Evolutionary conservation across 1,284 basidiomycete species (phyloP).

Genomic region (Microbotryum intermedium): DNA sequence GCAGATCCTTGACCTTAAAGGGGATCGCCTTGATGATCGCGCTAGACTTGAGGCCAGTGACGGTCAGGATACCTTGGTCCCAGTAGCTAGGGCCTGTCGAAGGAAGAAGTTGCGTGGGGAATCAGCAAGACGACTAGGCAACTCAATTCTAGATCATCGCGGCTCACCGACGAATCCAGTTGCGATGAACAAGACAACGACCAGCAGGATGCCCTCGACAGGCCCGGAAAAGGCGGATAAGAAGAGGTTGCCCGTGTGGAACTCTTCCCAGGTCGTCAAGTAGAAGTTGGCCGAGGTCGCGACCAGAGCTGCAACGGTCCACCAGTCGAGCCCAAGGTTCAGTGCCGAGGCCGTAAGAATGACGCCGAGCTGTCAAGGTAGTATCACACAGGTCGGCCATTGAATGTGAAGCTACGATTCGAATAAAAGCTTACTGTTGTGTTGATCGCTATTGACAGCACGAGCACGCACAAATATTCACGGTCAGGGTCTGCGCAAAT

Average conservation of each 20-base stretch:
- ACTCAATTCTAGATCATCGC: too few species aligned
- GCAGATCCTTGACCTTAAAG: conserved; percentile 46
- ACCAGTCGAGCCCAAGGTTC: conserved; percentile 87
- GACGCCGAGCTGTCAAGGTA: conserved; percentile 52
- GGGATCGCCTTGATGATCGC: conserved; percentile 29
- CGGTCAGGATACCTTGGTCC: conserved; percentile 62
- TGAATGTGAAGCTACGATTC: not conserved
- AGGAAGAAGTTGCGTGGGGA: too few species aligned
- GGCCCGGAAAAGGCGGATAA: conserved; percentile 92
- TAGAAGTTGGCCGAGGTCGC: conserved; percentile 91
- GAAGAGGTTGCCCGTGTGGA: conserved; percentile 82
- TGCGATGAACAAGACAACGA: conserved; percentile 66
- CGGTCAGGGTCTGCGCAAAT: not conserved
- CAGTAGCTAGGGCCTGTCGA: conserved; percentile 59
- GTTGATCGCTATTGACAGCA: conserved; percentile 83
- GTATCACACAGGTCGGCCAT: conserved; percentile 40
- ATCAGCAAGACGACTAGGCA: not conserved
- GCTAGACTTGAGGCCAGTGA: conserved; percentile 48
- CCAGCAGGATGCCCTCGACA: conserved; percentile 89
- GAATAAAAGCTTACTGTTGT: conserved; percentile 58
- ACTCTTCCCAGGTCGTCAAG: conserved; percentile 93
- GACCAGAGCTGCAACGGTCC: conserved; percentile 83
- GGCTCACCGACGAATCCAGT: conserved; percentile 60
- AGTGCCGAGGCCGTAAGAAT: conserved; percentile 74
- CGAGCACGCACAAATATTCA: not conserved